These are phyloP conservation scores for Fusarium humuli DNA, from an alignment of 2,329 filamentous ascomycete species.

Conservation along the genomic window DNA sequence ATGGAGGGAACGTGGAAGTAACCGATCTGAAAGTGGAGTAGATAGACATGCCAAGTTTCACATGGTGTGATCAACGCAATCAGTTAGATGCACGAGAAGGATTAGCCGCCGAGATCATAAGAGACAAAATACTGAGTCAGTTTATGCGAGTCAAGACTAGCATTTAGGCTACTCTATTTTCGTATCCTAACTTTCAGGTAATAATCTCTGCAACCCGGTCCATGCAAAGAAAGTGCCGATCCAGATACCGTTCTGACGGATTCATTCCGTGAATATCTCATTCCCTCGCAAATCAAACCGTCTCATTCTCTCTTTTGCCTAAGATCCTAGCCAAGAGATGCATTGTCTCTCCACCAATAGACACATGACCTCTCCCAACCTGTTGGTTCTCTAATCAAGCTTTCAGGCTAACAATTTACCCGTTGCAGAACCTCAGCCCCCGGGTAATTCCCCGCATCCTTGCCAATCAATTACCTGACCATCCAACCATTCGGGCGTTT, in stretches of 20 bases:
- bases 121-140: too few species aligned
- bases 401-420: slow-evolving; percentile 19
- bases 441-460: not conserved
- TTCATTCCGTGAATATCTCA: not conserved
- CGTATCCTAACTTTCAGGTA: too few species aligned
- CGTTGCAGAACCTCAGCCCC: not conserved
- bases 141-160: too few species aligned
- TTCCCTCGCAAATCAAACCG: not conserved
- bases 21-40: slow-evolving; percentile 14
- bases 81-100: not conserved
- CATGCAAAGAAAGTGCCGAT: too few species aligned
- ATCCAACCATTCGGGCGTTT: not conserved
- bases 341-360: not conserved
- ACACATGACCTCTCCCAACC: slow-evolving; percentile 1
- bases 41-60: not conserved
- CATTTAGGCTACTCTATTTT: too few species aligned
- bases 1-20: not conserved
- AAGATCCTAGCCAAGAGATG: not conserved
- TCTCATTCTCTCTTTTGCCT: not conserved
- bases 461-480: not conserved
- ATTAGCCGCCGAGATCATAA: not conserved
- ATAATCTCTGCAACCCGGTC: too few species aligned
- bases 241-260: not conserved
- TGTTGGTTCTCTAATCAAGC: slow-evolving; percentile 15
- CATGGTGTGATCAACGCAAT: not conserved